Evolutionary conservation across 2,329 filamentous ascomycete genomes (phyloP), one percentile per base, ranked within the genome.

Genomic region (Neofusicoccum cordaticola): DNA sequence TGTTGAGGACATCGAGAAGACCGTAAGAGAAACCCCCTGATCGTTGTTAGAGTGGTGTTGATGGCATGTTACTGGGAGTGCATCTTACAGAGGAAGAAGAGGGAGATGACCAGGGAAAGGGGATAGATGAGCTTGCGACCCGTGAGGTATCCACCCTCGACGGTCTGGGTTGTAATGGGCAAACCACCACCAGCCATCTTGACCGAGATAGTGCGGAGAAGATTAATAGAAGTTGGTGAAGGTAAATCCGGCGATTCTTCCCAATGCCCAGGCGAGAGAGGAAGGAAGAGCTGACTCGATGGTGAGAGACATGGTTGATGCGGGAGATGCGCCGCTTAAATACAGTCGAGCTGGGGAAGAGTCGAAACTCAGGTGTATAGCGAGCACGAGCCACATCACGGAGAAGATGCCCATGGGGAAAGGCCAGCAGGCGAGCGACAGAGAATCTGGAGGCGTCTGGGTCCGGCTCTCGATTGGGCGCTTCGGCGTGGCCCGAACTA

Each of bases 1-100:
- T 85, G 70, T 91, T 92, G 41, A 99, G 84, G 56, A 96, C 88
- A 2, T 93, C 88, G 42, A 5, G 51, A 35, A 42, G 58, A 37
- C 58, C 58, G 42, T 60, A 60, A 19, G 56, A 60, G 41, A 60
- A 60, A 37, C 56, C 56, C 56, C 56, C 56, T 60, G 31, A 2
- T 47, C n/a, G 6, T 6, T 15, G 31, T 60, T 22, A 60, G 45
- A 13, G n/a, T 61, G 13, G 4, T 13, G 35, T 12, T 4, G 12
- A 35, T 2, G n/a, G 2, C 11, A 11, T 8, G 15, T 7, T n/a
- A 31, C 17, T 17, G 6, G 2, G n/a, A 15, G 22, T n/a, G 8
- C 2, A 60, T 0, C 53, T 31, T 39, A 6, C 11, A 37, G 37
- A 50, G 61, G 41, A 63, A 63, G 61, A 63, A 53, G 22, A 37